Conservation (phyloP, 2,329 filamentous ascomycete genomes). For the Ambrosiella beaveri region DNA sequence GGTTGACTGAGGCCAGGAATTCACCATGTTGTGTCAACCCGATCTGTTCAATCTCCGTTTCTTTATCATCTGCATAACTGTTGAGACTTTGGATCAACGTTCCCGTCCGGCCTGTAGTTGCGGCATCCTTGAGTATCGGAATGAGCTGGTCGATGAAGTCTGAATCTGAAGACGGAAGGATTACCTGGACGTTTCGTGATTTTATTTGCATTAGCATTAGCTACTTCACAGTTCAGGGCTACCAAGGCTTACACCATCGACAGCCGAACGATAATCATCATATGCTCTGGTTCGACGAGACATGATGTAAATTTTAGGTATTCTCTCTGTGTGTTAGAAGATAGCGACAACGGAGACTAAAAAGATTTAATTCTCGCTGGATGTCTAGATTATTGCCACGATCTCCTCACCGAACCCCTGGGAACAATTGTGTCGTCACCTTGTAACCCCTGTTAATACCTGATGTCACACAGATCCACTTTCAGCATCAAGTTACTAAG, state of each 20-base stretch:
- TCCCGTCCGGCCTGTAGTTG: conserved; percentile 33
- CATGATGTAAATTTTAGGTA: conserved; percentile 18
- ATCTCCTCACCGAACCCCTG: no score
- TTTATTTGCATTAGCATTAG: neutral
- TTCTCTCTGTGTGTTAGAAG: no score
- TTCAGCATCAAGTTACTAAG: no score
- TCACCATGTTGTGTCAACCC: conserved; percentile 94
- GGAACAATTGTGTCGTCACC: no score
- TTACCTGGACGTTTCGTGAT: conserved; percentile 44
- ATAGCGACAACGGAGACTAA: no score
- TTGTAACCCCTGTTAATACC: no score
- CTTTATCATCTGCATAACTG: conserved; percentile 70
- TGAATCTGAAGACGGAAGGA: conserved; percentile 74
- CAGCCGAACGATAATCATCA: conserved; percentile 30
- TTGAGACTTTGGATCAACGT: conserved; percentile 15
- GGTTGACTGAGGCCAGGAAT: conserved; percentile 84
- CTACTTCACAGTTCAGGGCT: no score
- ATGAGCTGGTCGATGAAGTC: conserved; percentile 95
- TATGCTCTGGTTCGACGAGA: conserved; percentile 28
- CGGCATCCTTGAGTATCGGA: conserved; percentile 80
- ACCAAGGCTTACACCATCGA: conserved; percentile 24
- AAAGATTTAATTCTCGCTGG: no score
- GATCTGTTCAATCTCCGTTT: conserved; percentile 82
- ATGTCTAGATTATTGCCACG: no score
- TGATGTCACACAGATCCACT: no score